Evolutionary conservation across 768 basidiomycete species (phyloP), one percentile per base, ranked within the genome.

Genomic region (Scleroderma citrinum): DNA sequence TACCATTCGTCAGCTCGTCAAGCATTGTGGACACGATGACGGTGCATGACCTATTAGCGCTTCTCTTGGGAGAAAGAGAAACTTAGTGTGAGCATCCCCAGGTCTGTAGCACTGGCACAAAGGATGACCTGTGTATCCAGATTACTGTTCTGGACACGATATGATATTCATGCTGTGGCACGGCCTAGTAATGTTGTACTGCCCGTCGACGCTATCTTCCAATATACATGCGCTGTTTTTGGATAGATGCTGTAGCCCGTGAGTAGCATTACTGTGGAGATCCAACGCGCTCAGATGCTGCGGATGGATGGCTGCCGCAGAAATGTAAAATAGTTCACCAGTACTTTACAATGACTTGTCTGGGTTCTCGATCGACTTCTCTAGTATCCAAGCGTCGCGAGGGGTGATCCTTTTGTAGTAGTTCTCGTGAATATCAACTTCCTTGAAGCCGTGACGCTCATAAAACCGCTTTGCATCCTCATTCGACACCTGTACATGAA

Each of bases 321-420:
- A 51, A 61, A 46, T 56, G 59, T 63, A 63, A 47, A 53, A 65
- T 54, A 65, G 46, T 54, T 46, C 56, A 50, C 51, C 40, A 41
- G 34, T 55, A 51, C 21, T 47, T 50, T 43, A 55, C 26, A 53
- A 52, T 64, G 63, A 64, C 54, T 49, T 52, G 44, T 56, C 59
- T 48, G 54, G 45, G 43, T 55, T 63, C 42, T 68, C 54, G 52
- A 83, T 69, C 44, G 60, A 63, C 63, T 77, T 81, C 69, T 93
- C 87, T 45, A 94, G 75, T 51, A 94, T 73, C 92, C 92, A 94
- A 19, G 92, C 92, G 59, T 85, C 86, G 54, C 78, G 80, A 21
- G 92, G 92, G 24, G 68, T 72, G 49, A 94, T 88, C 66, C 90
- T 93, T 69, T 90, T 92, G 79, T 94, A 94, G 69, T 94, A 94